Evolutionary conservation across 805 yeast genomes (phyloP).

Genomic region (Priceomyces medius): DNA sequence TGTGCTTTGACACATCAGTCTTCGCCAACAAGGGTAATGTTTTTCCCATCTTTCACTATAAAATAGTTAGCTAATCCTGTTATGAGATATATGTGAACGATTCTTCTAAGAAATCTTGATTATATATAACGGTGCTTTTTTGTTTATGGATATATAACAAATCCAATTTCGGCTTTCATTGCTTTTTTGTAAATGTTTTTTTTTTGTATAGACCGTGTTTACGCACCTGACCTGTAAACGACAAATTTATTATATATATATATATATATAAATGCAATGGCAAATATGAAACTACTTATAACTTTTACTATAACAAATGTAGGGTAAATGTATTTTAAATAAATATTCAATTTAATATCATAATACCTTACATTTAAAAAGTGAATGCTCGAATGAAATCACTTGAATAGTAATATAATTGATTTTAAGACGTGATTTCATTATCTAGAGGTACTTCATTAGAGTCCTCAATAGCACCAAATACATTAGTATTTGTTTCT

Average conservation of each 20-base stretch:
- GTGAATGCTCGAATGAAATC: too few relatives aligned
- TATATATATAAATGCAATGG: constrained; percentile 1
- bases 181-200: constrained; percentile 1
- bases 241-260: too few relatives aligned
- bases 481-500: not conserved
- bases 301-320: too few relatives aligned
- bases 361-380: too few relatives aligned
- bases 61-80: too few relatives aligned
- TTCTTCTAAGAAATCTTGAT: too few relatives aligned
- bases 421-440: not conserved
- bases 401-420: too few relatives aligned
- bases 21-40: constrained; percentile 61
- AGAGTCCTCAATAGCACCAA: not conserved
- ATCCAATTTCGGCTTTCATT: constrained; percentile 3
- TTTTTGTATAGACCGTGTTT: constrained; percentile 1
- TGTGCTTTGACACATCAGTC: constrained; percentile 53
- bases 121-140: too few relatives aligned
- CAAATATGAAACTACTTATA: not conserved
- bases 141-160: not conserved
- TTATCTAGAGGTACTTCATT: not conserved
- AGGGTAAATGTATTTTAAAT: too few relatives aligned
- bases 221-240: too few relatives aligned
- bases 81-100: too few relatives aligned
- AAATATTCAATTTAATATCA: too few relatives aligned
- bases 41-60: constrained; percentile 13